A percentile compares a stretch with the other conserved stretches of the same genome.
Evolutionary conservation across 2,329 filamentous ascomycete genomes (phyloP).

Genomic region (Ambrosiella xylebori): DNA sequence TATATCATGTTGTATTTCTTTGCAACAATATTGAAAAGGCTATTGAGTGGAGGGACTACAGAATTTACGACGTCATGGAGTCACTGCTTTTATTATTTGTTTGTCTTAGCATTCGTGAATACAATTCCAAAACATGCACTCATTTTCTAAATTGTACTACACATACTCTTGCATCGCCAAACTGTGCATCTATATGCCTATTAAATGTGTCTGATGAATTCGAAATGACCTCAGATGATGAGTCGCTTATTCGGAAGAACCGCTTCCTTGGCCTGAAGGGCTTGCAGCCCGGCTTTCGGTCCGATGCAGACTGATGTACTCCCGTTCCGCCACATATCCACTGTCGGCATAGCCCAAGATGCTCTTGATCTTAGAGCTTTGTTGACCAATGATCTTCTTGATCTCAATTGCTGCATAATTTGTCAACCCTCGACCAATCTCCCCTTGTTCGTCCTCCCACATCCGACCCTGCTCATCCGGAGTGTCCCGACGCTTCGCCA

Average conservation of each 20-base stretch:
- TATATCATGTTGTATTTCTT: conserved; percentile 10
- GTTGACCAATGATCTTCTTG: conserved; percentile 61
- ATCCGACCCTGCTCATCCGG: conserved; percentile 27
- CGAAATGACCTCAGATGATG: too few relatives aligned
- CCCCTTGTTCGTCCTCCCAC: conserved; percentile 37
- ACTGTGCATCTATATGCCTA: neutral
- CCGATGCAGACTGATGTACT: conserved; percentile 66
- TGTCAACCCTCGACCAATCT: conserved; percentile 77
- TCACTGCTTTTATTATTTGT: conserved; percentile 10
- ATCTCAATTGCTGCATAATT: conserved; percentile 89
- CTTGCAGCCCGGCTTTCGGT: conserved; percentile 32
- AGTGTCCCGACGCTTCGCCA: conserved; percentile 44
- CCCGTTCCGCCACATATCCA: conserved; percentile 78
- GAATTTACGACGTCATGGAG: conserved; percentile 10
- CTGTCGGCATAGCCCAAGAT: conserved; percentile 83
- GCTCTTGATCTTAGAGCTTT: conserved; percentile 63
- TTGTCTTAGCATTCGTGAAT: conserved; percentile 6
- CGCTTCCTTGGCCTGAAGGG: conserved; percentile 3
- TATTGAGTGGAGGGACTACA: conserved; percentile 10
- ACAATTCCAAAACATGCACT: conserved; percentile 7
- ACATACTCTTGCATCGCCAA: neutral
- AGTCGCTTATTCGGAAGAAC: neutral
- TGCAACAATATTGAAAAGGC: conserved; percentile 11
- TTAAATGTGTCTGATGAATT: neutral
- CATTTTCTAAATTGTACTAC: neutral